Evolutionary conservation across 176 grass and related monocot species (phyloP).

Genomic region (Aegilops speltoides): DNA sequence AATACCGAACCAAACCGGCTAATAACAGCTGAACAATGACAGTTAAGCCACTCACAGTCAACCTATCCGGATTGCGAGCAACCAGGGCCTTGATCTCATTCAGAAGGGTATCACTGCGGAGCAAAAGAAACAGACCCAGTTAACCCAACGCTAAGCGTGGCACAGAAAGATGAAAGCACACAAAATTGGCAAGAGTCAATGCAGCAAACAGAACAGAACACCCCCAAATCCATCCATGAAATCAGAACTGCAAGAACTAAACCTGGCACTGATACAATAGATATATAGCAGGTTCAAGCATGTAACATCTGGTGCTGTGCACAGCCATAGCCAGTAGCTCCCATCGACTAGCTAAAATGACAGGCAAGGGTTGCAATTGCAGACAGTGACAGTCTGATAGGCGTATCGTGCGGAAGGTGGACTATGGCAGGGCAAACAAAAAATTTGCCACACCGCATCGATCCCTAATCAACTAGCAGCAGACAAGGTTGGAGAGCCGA

Average conservation of each 20-base stretch:
- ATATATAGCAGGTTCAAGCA: not conserved
- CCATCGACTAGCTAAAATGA: not conserved
- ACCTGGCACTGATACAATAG: not conserved
- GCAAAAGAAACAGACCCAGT: not conserved
- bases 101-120: slow-evolving; percentile 64
- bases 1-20: not conserved
- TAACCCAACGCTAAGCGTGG: not conserved
- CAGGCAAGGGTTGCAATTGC: not conserved
- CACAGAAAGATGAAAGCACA: not conserved
- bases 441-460: not conserved
- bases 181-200: not conserved
- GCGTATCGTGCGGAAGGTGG: not conserved
- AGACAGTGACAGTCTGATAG: not conserved
- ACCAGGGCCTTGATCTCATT: slow-evolving; percentile 67
- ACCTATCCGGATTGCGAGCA: slow-evolving; percentile 58
- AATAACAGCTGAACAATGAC: not conserved
- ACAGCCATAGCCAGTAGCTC: not conserved
- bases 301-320: not conserved
- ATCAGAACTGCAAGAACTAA: too few relatives aligned
- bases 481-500: not conserved
- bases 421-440: too few relatives aligned
- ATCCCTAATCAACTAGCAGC: not conserved
- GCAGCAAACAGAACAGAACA: not conserved
- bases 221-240: too few relatives aligned
- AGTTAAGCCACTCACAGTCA: slow-evolving; percentile 56